phyloP scores from a whole-genome alignment of 2,329 filamentous ascomycete genomes.

The Claviceps sp. region DNA sequence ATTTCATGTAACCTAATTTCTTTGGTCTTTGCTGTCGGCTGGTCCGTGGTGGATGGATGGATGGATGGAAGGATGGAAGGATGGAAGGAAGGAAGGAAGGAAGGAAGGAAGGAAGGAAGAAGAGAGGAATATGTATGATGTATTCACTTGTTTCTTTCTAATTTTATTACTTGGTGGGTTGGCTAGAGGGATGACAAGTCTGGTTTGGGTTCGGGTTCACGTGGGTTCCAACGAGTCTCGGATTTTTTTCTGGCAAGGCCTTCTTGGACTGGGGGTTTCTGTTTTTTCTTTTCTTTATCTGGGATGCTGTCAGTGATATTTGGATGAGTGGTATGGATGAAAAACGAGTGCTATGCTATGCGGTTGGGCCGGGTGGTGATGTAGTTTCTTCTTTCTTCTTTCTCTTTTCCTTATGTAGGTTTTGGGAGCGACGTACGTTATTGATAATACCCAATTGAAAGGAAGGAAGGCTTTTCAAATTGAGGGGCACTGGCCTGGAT shows the following conservation, averaged over 20 bases:
- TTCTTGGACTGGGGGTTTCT: neutral
- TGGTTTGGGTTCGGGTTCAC: neutral
- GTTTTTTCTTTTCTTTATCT: neutral
- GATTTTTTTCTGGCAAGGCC: neutral
- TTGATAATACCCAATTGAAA: too few relatives aligned
- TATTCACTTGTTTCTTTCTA: neutral
- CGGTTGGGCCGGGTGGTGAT: neutral
- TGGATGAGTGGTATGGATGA: constrained; percentile 5
- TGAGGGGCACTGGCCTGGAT: too few relatives aligned
- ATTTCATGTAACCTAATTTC: constrained; percentile 11
- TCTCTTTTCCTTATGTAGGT: neutral
- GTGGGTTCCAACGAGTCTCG: neutral
- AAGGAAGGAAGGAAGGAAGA: constrained; percentile 1
- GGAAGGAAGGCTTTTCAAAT: too few relatives aligned
- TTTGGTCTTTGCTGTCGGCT: constrained; percentile 18
- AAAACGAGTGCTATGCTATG: constrained; percentile 1
- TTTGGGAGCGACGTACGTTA: too few relatives aligned
- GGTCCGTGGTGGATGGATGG: constrained; percentile 18
- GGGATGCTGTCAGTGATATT: neutral
- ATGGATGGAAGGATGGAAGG: too few relatives aligned
- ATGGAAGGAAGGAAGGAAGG: constrained; percentile 1
- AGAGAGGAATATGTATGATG: neutral
- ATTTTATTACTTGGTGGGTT: neutral
- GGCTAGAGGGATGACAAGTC: too few relatives aligned
- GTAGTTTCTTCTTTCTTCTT: neutral